Evolutionary conservation across 2,329 filamentous ascomycete species (phyloP).

Genomic region (Pseudogymnoascus sp.): DNA sequence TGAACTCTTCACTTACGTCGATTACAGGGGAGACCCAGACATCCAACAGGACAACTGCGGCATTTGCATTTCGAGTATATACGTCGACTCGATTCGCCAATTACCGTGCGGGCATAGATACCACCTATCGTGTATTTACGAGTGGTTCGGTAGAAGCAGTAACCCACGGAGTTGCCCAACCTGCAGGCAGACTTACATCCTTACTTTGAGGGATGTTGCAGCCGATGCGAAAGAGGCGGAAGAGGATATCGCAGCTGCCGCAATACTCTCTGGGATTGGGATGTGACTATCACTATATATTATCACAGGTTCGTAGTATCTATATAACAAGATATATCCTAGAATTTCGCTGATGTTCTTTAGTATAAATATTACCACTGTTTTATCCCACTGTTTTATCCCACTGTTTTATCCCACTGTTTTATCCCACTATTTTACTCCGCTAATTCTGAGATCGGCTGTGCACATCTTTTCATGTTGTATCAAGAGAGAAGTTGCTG

Average conservation of each 20-base stretch:
- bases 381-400: neutral
- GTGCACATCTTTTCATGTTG: no score
- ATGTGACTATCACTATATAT: neutral
- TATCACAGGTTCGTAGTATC: neutral
- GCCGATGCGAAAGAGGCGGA: neutral
- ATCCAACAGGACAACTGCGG: neutral
- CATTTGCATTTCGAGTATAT: neutral
- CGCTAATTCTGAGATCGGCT: no score
- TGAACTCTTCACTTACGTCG: neutral
- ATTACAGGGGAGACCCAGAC: neutral
- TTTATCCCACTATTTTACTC: neutral
- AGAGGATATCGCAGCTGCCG: neutral
- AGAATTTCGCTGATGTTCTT: neutral
- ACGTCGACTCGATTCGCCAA: neutral
- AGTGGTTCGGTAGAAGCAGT: neutral
- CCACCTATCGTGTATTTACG: neutral
- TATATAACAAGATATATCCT: neutral
- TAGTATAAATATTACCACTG: neutral
- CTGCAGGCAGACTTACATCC: neutral
- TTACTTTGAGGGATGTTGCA: neutral
- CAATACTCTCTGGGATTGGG: neutral
- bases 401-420: neutral
- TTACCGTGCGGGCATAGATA: neutral
- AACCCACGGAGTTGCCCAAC: neutral
- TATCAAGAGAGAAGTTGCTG: no score